Conservation (phyloP, 2,329 filamentous ascomycete genomes). For the Ascochyta clinopodiicola region DNA sequence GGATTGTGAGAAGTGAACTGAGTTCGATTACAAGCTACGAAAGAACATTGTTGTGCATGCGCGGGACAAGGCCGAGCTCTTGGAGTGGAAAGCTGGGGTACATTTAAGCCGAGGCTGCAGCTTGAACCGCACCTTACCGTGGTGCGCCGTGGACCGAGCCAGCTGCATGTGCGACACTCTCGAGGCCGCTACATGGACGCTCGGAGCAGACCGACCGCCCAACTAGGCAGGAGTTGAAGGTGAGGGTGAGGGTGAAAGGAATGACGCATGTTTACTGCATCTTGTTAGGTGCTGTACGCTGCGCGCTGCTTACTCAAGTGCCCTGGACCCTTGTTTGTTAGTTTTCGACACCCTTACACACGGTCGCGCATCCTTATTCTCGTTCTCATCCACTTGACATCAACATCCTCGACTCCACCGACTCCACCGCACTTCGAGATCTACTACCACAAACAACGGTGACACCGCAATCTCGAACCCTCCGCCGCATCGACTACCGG, state of each 20-base stretch:
- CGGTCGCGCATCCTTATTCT: slow-evolving; percentile 1
- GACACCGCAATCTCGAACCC: background rate
- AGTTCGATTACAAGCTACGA: slow-evolving; percentile 22
- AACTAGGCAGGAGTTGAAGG: background rate
- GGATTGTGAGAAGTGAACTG: slow-evolving; percentile 16
- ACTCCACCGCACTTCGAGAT: background rate
- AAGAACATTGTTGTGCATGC: slow-evolving; percentile 24
- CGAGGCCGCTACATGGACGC: slow-evolving; percentile 16
- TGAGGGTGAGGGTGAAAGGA: background rate
- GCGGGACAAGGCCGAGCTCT: slow-evolving; percentile 14
- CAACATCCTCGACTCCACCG: slow-evolving; percentile 5
- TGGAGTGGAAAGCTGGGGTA: slow-evolving; percentile 18
- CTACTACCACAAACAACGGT: background rate
- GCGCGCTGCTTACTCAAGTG: background rate
- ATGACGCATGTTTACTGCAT: background rate
- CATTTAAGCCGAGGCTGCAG: slow-evolving; percentile 29
- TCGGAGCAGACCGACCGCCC: background rate
- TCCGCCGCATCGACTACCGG: background rate
- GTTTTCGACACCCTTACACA: slow-evolving; percentile 7
- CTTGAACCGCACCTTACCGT: slow-evolving; percentile 36
- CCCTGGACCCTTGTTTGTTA: slow-evolving; percentile 11
- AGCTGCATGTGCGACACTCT: slow-evolving; percentile 23
- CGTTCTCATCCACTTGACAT: background rate
- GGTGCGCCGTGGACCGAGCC: slow-evolving; percentile 19
- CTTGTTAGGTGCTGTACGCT: background rate